phyloP scores from a whole-genome alignment of 257 asterid genomes.

The Primulina eburnea region DNA sequence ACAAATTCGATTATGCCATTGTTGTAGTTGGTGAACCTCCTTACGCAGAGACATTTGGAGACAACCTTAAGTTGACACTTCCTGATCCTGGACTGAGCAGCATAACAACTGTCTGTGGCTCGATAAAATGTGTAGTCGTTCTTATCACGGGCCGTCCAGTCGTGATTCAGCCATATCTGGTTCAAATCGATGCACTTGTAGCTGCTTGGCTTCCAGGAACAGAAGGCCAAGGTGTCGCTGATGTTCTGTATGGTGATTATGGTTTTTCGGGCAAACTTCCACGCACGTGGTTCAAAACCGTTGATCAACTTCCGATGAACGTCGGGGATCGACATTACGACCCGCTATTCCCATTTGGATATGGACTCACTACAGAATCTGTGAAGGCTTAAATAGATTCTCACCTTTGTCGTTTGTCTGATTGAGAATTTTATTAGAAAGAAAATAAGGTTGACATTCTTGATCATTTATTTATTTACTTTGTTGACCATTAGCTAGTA shows the following conservation, averaged over 20 bases:
- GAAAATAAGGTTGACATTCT: too few relatives aligned
- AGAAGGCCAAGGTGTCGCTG: slow-evolving; percentile 43
- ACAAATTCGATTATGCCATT: slow-evolving; percentile 32
- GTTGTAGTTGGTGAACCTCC: slow-evolving; percentile 44
- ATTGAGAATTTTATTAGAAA: not conserved
- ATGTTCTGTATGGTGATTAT: slow-evolving; percentile 34
- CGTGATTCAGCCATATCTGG: slow-evolving; percentile 31
- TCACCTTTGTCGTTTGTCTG: not conserved
- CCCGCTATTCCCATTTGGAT: slow-evolving; percentile 37
- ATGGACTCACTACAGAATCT: slow-evolving; percentile 39
- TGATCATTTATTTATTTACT: too few relatives aligned
- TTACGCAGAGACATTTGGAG: slow-evolving; percentile 39
- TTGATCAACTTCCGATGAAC: slow-evolving; percentile 43
- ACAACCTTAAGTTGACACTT: slow-evolving; percentile 37
- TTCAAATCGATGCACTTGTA: slow-evolving; percentile 30
- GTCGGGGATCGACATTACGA: slow-evolving; percentile 35
- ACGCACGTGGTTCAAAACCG: slow-evolving; percentile 39
- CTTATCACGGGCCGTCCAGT: slow-evolving; percentile 41
- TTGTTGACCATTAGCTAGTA: too few relatives aligned
- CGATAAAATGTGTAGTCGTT: slow-evolving; percentile 34
- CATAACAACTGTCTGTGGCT: slow-evolving; percentile 29
- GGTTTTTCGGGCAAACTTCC: slow-evolving; percentile 37
- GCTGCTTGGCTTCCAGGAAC: slow-evolving; percentile 47
- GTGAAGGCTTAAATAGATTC: slow-evolving; percentile 22
- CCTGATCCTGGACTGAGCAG: slow-evolving; percentile 14